Percentiles rank a stretch among this genome's conserved stretches.
Evolutionary conservation across 2,329 filamentous ascomycete species (phyloP).

Genomic region (Epichloe baconii): DNA sequence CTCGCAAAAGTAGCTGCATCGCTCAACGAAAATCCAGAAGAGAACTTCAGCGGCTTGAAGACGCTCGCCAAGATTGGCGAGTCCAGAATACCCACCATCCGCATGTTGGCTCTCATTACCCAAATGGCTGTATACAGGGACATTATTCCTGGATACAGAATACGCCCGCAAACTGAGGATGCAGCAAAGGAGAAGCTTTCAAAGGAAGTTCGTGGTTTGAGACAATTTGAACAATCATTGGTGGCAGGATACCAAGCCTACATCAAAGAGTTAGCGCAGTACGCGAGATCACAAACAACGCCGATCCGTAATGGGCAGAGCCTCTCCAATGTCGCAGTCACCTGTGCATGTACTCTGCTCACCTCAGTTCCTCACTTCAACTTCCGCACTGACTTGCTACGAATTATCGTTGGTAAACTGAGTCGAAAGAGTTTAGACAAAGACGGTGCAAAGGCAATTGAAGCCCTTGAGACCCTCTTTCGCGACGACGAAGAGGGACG

Average conservation of each 20-base stretch:
- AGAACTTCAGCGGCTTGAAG: slow-evolving; percentile 70
- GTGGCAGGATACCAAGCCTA: slow-evolving; percentile 77
- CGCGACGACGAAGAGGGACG: slow-evolving; percentile 79
- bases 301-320: slow-evolving; percentile 28
- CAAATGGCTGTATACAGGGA: slow-evolving; percentile 90
- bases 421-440: slow-evolving; percentile 58
- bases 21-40: slow-evolving; percentile 87
- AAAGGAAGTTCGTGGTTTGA: slow-evolving; percentile 75
- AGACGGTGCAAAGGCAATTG: slow-evolving; percentile 64
- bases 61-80: slow-evolving; percentile 61
- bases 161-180: slow-evolving; percentile 68
- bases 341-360: slow-evolving; percentile 72
- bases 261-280: slow-evolving; percentile 57
- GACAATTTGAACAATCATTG: slow-evolving; percentile 77
- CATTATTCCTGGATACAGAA: slow-evolving; percentile 90
- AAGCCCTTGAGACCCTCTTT: slow-evolving; percentile 72
- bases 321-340: slow-evolving; percentile 64
- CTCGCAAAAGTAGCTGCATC: slow-evolving; percentile 67
- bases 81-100: slow-evolving; percentile 57
- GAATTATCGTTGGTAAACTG: slow-evolving; percentile 75
- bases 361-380: slow-evolving; percentile 90
- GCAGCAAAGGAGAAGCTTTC: slow-evolving; percentile 69
- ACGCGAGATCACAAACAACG: slow-evolving; percentile 44
- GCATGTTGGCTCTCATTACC: slow-evolving; percentile 75
- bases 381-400: slow-evolving; percentile 76